Evolutionary conservation across 345 rosid genomes (phyloP), one percentile per base, ranked within the genome.

Genomic region (Isatis tinctoria): DNA sequence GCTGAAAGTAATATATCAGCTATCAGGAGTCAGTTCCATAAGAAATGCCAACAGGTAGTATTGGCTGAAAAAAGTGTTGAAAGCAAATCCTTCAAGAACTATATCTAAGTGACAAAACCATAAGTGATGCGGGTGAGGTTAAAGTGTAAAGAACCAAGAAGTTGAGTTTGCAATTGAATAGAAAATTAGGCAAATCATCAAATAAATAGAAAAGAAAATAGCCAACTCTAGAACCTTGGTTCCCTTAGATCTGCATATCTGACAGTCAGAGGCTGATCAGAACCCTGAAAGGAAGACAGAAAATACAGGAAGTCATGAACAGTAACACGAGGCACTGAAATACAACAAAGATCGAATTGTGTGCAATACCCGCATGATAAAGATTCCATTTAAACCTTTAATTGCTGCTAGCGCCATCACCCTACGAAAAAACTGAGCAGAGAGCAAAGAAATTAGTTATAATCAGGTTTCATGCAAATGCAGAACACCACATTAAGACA

Each of bases 371-470:
- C 86, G 80, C 88, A 89, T 90, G 10, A 82, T 87, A 81, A 87
- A 89, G 58, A 75, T 45, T 70, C 96, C 97, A 80, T 80, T 82
- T 83, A 91, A 76, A 77, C 83, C 90, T 81, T 84, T 82, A 61
- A 93, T 91, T 71, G 97, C 97, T 41, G 90, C 94, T 74, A 87
- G 28, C 36, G 96, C 97, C 98, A 88, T 91, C 72, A 89, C 94
- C 74, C 81, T 84, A 58, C 82, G 81, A 67, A 86, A 73, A 81
- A 79, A 89, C 80, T 87, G 93, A 63, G 85, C 79, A 83, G 60
- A 79, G 71, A 72, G 76, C 26, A 65, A 73, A 43, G 27, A 69
- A 73, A 49, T 51, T 70, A 37, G 62, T 14, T 11, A 57, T 18
- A 28, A 47, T 14, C 36, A 17, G 36, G 10, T 67, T 65, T 18